These are phyloP conservation scores for Mikania micrantha DNA, from an alignment of 129 eudicot species.

Conservation along the genomic window DNA sequence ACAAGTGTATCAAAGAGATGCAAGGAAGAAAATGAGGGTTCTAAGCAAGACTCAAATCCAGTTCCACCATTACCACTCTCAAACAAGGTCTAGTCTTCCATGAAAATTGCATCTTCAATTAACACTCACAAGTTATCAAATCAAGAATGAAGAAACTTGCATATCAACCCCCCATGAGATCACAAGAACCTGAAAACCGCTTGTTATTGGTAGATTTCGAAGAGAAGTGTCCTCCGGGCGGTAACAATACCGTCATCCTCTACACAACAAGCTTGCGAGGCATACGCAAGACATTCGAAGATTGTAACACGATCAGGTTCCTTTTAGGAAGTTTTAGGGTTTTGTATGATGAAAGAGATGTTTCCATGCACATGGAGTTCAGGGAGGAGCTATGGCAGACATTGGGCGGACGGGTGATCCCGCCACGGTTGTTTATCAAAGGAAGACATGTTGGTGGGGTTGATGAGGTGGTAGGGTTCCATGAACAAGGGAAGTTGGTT, in stretches of 20 bases:
- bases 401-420: slow-evolving; percentile 48
- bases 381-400: slow-evolving; percentile 79
- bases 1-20: slow-evolving; percentile 26
- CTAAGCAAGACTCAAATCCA: slow-evolving; percentile 42
- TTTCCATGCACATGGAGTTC: slow-evolving; percentile 76
- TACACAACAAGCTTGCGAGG: slow-evolving; percentile 92
- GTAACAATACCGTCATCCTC: slow-evolving; percentile 44
- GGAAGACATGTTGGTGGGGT: slow-evolving; percentile 68
- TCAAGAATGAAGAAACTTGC: slow-evolving; percentile 28
- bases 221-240: slow-evolving; percentile 66
- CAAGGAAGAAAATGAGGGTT: slow-evolving; percentile 46
- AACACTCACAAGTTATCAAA: slow-evolving; percentile 11
- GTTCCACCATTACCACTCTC: slow-evolving; percentile 28
- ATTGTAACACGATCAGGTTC: slow-evolving; percentile 53
- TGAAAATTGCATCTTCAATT: slow-evolving; percentile 11
- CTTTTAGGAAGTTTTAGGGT: slow-evolving; percentile 53
- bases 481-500: slow-evolving; percentile 32
- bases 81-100: slow-evolving; percentile 38
- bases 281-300: slow-evolving; percentile 77
- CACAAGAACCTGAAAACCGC: background rate
- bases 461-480: slow-evolving; percentile 59
- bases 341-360: slow-evolving; percentile 53
- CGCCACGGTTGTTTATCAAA: slow-evolving; percentile 69
- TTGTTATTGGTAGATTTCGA: slow-evolving; percentile 29
- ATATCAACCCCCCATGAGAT: background rate